Percentiles rank a stretch among this genome's conserved stretches.
These are phyloP conservation scores for Porpolomopsis calyptriformis DNA, from an alignment of 768 basidiomycete genomes.

Conservation along the genomic window DNA sequence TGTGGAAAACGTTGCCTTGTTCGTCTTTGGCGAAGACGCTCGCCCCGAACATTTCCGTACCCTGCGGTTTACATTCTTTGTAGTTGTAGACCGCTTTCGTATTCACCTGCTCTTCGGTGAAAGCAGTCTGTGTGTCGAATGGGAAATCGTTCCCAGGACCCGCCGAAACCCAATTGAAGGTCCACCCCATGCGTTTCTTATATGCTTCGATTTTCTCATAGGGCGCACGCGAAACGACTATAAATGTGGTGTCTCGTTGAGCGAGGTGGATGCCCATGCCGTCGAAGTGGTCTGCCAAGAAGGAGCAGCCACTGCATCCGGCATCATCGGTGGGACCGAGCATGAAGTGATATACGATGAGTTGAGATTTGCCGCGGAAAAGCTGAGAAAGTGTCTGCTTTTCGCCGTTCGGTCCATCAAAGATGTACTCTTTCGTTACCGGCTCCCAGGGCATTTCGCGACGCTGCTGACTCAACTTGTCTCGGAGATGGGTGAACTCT, in stretches of 20 bases:
- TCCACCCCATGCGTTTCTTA: slow-evolving; percentile 7
- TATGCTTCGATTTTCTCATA: slow-evolving; percentile 1
- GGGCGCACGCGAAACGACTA: slow-evolving; percentile 1
- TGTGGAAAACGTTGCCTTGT: slow-evolving; percentile 6
- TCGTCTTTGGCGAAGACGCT: slow-evolving; percentile 6
- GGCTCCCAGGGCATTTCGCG: slow-evolving; percentile 6
- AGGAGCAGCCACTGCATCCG: slow-evolving; percentile 3
- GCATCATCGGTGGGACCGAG: slow-evolving; percentile 5
- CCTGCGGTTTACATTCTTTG: not conserved
- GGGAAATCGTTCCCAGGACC: slow-evolving; percentile 3
- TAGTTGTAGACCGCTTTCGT: slow-evolving; percentile 5
- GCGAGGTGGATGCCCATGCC: slow-evolving; percentile 6
- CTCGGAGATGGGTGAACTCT: slow-evolving; percentile 3
- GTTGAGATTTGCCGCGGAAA: slow-evolving; percentile 3
- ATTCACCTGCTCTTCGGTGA: slow-evolving; percentile 3
- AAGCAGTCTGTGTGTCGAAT: slow-evolving; percentile 1
- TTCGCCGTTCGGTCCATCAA: slow-evolving; percentile 5
- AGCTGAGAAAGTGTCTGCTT: slow-evolving; percentile 3
- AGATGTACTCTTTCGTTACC: slow-evolving; percentile 6
- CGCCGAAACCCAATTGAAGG: slow-evolving; percentile 4
- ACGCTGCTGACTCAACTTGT: slow-evolving; percentile 7
- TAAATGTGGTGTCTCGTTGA: slow-evolving; percentile 2
- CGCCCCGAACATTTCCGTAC: not conserved
- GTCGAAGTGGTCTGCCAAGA: slow-evolving; percentile 9
- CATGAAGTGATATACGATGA: slow-evolving; percentile 7